These are phyloP conservation scores for Hypoxylon perforatum DNA, from an alignment of 495 filamentous ascomycete genomes.

Conservation along the genomic window DNA sequence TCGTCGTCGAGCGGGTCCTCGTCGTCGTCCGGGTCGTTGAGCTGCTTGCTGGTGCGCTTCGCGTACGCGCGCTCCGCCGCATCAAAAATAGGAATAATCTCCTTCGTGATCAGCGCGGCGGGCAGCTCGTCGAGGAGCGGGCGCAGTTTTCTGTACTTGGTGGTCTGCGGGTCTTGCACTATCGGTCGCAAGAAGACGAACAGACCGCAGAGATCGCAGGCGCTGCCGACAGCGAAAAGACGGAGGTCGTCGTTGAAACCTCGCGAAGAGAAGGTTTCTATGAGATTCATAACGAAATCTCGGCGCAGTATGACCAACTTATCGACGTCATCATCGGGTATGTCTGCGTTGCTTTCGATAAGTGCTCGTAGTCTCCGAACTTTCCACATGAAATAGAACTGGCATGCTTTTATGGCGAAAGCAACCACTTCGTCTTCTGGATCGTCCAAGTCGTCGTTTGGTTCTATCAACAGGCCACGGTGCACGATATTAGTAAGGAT, in stretches of 20 bases:
- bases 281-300: constrained; percentile 68
- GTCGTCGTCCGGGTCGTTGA: constrained; percentile 74
- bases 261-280: constrained; percentile 71
- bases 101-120: constrained; percentile 61
- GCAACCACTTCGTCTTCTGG: constrained; percentile 80
- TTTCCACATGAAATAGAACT: constrained; percentile 98
- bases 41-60: constrained; percentile 70
- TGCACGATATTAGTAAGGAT: constrained; percentile 73
- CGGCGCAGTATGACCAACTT: constrained; percentile 66
- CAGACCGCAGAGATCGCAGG: constrained; percentile 83
- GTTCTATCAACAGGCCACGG: constrained; percentile 71
- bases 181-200: constrained; percentile 75
- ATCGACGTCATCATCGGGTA: constrained; percentile 63
- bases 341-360: constrained; percentile 55
- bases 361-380: constrained; percentile 61
- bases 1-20: constrained; percentile 71
- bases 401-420: constrained; percentile 74
- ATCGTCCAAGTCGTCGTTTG: constrained; percentile 71
- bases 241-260: constrained; percentile 79
- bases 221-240: constrained; percentile 74
- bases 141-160: constrained; percentile 64
- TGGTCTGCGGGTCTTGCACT: constrained; percentile 43
- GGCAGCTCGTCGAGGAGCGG: constrained; percentile 73
- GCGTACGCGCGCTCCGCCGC: constrained; percentile 79
- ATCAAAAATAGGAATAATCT: constrained; percentile 78